phyloP scores from a whole-genome alignment of 2,329 filamentous ascomycete species.

The Ceratocystiopsis brevicomis region DNA sequence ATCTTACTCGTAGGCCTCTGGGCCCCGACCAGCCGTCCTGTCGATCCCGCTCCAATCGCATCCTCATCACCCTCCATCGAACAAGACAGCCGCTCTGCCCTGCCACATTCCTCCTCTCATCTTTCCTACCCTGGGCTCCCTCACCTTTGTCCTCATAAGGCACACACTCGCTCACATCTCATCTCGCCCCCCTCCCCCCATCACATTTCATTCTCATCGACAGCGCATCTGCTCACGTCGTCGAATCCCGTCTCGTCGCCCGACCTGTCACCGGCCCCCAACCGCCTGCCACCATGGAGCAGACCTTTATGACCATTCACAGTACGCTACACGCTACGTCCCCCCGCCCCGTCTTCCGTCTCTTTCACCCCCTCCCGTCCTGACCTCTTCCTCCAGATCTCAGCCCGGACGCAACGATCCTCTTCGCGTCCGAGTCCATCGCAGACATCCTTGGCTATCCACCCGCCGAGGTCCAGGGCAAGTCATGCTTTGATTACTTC shows the following conservation, averaged over 20 bases:
- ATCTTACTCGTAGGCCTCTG: too few relatives aligned
- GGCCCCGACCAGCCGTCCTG: too few relatives aligned
- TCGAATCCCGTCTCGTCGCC: too few relatives aligned
- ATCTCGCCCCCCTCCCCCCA: background rate
- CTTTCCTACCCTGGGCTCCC: background rate
- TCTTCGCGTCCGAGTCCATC: conserved; percentile 71
- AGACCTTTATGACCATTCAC: conserved; percentile 82
- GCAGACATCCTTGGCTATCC: conserved; percentile 66
- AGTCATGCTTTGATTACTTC: conserved; percentile 72
- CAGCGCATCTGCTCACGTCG: background rate
- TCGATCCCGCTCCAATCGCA: too few relatives aligned
- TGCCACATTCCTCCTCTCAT: background rate
- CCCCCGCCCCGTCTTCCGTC: background rate
- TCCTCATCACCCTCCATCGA: too few relatives aligned
- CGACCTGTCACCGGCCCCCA: too few relatives aligned
- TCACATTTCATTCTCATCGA: background rate
- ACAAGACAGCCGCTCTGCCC: too few relatives aligned
- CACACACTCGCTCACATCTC: too few relatives aligned
- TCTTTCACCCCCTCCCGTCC: background rate
- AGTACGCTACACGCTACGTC: conserved; percentile 43
- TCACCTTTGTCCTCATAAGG: background rate
- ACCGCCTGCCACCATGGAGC: conserved; percentile 42
- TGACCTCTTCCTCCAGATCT: conserved; percentile 35
- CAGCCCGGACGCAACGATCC: conserved; percentile 53
- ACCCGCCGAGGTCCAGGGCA: conserved; percentile 55